Conservation (phyloP, 305 asterid genomes). For the Fraxinus velutina region DNA sequence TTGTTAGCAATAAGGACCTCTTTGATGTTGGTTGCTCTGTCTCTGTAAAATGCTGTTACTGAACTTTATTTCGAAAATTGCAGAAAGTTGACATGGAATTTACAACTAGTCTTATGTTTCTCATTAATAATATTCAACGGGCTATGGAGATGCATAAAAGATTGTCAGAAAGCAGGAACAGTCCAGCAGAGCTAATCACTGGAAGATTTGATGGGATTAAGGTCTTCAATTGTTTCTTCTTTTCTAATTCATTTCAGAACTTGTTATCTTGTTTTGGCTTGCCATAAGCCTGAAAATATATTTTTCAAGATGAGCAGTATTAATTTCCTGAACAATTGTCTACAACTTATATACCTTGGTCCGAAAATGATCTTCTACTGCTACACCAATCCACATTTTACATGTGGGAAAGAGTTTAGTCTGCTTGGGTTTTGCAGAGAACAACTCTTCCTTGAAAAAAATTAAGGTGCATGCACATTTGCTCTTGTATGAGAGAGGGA, state of each 20-base stretch:
- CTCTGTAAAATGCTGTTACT: conserved; percentile 4
- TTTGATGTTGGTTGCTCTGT: conserved; percentile 5
- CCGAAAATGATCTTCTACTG: neutral
- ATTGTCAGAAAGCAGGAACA: conserved; percentile 42
- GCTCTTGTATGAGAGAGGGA: neutral
- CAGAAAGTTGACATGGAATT: conserved; percentile 82
- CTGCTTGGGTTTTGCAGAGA: neutral
- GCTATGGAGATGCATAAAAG: conserved; percentile 59
- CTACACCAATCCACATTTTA: neutral
- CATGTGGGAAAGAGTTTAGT: neutral
- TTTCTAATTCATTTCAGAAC: neutral
- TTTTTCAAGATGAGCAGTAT: neutral
- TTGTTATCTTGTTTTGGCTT: neutral
- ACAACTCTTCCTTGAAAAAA: neutral
- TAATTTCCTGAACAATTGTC: neutral
- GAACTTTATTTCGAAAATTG: conserved; percentile 15
- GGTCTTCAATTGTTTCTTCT: conserved; percentile 38
- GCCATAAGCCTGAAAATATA: neutral
- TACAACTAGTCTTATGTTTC: conserved; percentile 48
- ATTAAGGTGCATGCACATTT: neutral
- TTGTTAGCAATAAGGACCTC: neutral
- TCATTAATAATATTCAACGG: conserved; percentile 47
- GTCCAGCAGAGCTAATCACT: conserved; percentile 61
- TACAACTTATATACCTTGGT: neutral
- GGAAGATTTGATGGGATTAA: conserved; percentile 85